Evolutionary conservation across 2,329 filamentous ascomycete genomes (phyloP).

Genomic region (Botrytis galanthina): DNA sequence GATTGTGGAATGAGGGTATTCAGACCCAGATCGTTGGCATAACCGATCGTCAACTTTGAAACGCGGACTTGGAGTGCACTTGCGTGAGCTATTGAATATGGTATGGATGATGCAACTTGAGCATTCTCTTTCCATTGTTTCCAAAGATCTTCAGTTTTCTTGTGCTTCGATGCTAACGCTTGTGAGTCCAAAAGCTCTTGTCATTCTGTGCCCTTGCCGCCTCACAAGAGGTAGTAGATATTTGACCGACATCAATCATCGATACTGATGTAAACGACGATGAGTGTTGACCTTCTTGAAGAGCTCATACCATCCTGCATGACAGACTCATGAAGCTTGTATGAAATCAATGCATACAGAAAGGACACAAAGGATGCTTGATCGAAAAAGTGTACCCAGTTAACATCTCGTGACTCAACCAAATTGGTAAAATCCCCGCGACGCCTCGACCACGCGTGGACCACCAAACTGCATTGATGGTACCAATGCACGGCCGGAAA

Average conservation of each 20-base stretch:
- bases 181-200: neutral
- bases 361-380: neutral
- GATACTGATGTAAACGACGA: neutral
- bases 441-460: neutral
- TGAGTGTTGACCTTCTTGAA: neutral
- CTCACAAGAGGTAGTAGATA: neutral
- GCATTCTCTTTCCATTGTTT: neutral
- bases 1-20: neutral
- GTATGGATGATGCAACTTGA: neutral
- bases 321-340: neutral
- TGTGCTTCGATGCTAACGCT: neutral
- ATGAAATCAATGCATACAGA: neutral
- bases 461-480: conserved; percentile 4
- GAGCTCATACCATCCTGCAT: neutral
- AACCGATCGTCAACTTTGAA: neutral
- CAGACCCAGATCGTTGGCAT: neutral
- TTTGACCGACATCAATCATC: neutral
- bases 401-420: neutral
- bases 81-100: neutral
- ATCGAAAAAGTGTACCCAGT: neutral
- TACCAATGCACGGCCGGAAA: conserved; percentile 19
- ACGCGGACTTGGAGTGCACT: neutral
- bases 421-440: neutral
- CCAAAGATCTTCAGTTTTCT: neutral
- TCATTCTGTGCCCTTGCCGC: neutral